phyloP scores from a whole-genome alignment of 768 basidiomycete genomes.

The Lentinula boryana region DNA sequence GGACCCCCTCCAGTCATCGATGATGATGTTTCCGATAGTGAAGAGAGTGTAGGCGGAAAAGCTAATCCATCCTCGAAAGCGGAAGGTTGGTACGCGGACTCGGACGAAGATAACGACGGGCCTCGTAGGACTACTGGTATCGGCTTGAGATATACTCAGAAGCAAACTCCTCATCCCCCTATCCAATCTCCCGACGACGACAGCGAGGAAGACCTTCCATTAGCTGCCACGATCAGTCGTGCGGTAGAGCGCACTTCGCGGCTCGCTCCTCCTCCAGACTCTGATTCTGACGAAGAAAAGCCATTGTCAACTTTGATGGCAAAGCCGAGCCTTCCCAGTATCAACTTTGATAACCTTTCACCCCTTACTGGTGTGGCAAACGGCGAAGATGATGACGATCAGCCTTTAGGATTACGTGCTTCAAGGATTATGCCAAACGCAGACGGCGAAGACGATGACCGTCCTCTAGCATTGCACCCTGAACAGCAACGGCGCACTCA shows the following conservation, averaged over 20 bases:
- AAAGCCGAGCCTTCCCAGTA: conserved; percentile 35
- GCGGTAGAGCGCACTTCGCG: conserved; percentile 39
- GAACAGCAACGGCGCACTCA: conserved; percentile 72
- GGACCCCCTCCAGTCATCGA: conserved; percentile 37
- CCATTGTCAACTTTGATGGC: conserved; percentile 61
- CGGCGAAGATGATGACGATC: conserved; percentile 61
- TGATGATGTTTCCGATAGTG: conserved; percentile 49
- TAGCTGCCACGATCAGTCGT: conserved; percentile 57
- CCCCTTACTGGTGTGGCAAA: conserved; percentile 15
- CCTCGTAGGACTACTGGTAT: conserved; percentile 54
- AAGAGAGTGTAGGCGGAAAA: conserved; percentile 31
- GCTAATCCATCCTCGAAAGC: conserved; percentile 13
- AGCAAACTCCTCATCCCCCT: conserved; percentile 11
- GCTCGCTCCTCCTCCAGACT: conserved; percentile 18
- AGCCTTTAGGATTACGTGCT: conserved; percentile 65
- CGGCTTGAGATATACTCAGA: conserved; percentile 46
- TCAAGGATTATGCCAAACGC: conserved; percentile 37
- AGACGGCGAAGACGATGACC: conserved; percentile 57
- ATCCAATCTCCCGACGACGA: conserved; percentile 32
- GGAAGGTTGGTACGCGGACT: conserved; percentile 43
- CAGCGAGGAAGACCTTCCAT: conserved; percentile 78
- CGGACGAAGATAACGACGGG: conserved; percentile 53
- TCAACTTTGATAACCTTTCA: conserved; percentile 32
- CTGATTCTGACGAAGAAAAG: conserved; percentile 65
- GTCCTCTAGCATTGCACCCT: conserved; percentile 66